Conservation (phyloP, 202 grass and related monocot genomes). For the Brachypodium distachyon region DNA sequence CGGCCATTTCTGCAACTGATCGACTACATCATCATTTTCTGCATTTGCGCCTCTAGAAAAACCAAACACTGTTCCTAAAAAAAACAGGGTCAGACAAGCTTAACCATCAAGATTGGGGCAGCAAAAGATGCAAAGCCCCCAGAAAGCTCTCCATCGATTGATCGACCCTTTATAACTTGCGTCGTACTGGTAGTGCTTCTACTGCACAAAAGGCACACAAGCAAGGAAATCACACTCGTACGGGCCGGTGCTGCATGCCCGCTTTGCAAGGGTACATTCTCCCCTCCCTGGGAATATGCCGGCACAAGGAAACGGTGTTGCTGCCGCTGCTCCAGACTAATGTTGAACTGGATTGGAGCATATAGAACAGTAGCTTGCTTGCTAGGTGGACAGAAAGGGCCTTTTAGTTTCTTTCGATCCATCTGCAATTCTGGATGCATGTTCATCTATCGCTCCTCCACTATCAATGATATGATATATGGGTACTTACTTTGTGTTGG, state of each 20-base stretch:
- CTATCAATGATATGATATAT: neutral
- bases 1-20: no score
- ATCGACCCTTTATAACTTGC: neutral
- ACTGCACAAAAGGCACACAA: neutral
- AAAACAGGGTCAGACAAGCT: neutral
- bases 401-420: neutral
- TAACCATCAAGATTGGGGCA: conserved; percentile 5
- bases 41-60: no score
- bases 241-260: no score
- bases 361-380: no score
- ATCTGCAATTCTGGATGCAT: no score
- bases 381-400: neutral
- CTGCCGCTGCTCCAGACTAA: no score
- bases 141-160: no score
- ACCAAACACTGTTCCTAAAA: no score
- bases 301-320: no score
- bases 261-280: conserved; percentile 13
- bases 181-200: neutral
- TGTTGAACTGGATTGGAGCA: no score
- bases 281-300: conserved; percentile 26
- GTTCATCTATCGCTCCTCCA: neutral
- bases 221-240: neutral
- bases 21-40: no score
- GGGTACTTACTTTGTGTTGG: neutral
- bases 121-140: conserved; percentile 5